Evolutionary conservation across 805 yeast species (phyloP).

Genomic region (Hermanozyma aechmeae): DNA sequence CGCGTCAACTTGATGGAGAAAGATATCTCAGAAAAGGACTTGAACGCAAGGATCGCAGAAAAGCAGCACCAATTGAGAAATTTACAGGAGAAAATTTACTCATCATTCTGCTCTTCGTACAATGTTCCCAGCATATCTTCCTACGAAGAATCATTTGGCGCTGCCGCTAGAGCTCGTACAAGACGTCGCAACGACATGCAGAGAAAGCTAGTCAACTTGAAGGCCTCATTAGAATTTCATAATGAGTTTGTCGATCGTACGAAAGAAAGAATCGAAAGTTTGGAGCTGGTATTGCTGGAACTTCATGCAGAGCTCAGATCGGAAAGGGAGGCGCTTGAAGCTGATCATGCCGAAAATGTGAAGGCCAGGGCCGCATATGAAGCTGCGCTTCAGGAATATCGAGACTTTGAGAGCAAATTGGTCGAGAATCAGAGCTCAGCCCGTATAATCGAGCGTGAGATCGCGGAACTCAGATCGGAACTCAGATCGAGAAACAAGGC

Average conservation of each 20-base stretch:
- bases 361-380: too few relatives aligned
- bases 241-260: slow-evolving; percentile 48
- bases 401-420: too few relatives aligned
- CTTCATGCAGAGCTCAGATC: too few relatives aligned
- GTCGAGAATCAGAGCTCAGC: too few relatives aligned
- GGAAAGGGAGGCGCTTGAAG: too few relatives aligned
- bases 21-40: too few relatives aligned
- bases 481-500: slow-evolving; percentile 20
- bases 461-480: slow-evolving; percentile 23
- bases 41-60: slow-evolving; percentile 14
- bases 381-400: too few relatives aligned
- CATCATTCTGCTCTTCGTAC: slow-evolving; percentile 44
- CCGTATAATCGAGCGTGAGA: slow-evolving; percentile 16
- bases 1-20: slow-evolving; percentile 11
- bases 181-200: slow-evolving; percentile 54
- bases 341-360: too few relatives aligned
- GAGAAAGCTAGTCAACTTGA: slow-evolving; percentile 51
- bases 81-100: slow-evolving; percentile 39
- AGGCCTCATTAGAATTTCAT: slow-evolving; percentile 59
- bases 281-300: slow-evolving; percentile 20
- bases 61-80: slow-evolving; percentile 9
- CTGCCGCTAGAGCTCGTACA: slow-evolving; percentile 42
- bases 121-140: slow-evolving; percentile 54
- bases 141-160: slow-evolving; percentile 64
- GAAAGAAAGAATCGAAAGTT: slow-evolving; percentile 31